These are phyloP conservation scores for Rhodotorula sp. DNA, from an alignment of 1,284 basidiomycete genomes.

Conservation along the genomic window DNA sequence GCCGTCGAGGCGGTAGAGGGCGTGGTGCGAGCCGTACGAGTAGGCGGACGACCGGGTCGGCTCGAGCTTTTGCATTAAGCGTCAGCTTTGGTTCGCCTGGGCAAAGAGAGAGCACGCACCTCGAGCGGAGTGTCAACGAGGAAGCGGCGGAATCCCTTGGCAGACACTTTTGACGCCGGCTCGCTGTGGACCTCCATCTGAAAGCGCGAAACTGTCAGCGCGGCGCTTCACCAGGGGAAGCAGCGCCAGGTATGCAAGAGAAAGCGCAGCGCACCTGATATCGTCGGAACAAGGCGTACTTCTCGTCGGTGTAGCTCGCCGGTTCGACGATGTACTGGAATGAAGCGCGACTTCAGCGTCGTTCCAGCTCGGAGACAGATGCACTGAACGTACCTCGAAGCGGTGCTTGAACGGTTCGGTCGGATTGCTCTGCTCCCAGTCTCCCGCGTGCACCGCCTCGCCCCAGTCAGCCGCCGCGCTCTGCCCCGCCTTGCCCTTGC, in stretches of 20 bases:
- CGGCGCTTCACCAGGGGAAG: no score
- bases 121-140: slow-evolving; percentile 74
- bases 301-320: slow-evolving; percentile 73
- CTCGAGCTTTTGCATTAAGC: slow-evolving; percentile 13
- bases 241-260: neutral
- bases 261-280: slow-evolving; percentile 35
- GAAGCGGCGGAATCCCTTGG: slow-evolving; percentile 67
- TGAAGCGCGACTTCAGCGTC: neutral
- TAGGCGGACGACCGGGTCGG: slow-evolving; percentile 19
- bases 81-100: neutral
- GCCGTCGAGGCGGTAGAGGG: slow-evolving; percentile 74
- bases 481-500: slow-evolving; percentile 45
- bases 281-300: slow-evolving; percentile 68
- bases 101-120: slow-evolving; percentile 54
- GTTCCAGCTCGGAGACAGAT: no score
- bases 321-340: slow-evolving; percentile 29
- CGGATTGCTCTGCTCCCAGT: slow-evolving; percentile 30
- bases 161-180: slow-evolving; percentile 55
- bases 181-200: slow-evolving; percentile 77
- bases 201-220: neutral
- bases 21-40: slow-evolving; percentile 44
- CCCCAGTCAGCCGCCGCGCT: slow-evolving; percentile 43
- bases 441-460: slow-evolving; percentile 46
- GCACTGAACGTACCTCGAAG: slow-evolving; percentile 29
- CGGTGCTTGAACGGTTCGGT: slow-evolving; percentile 32